These are phyloP conservation scores for Xylariaceae sp. DNA, from an alignment of 2,329 filamentous ascomycete genomes.

Conservation along the genomic window DNA sequence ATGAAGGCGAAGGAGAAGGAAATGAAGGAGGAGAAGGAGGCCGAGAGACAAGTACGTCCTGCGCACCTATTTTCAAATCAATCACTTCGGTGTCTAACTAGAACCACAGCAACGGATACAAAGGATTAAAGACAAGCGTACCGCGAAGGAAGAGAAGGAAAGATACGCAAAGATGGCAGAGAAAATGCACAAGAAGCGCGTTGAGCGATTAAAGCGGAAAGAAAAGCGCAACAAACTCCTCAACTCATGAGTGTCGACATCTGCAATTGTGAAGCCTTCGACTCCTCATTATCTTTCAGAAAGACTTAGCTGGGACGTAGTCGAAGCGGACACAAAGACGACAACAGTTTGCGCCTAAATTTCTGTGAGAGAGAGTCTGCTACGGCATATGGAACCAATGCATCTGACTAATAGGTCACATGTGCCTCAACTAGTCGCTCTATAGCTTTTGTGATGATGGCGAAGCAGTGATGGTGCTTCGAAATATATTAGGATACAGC, in stretches of 20 bases:
- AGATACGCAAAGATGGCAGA: constrained; percentile 92
- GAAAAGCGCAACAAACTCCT: constrained; percentile 94
- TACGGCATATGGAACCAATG: neutral
- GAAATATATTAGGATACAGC: too few relatives aligned
- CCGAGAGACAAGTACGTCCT: constrained; percentile 73
- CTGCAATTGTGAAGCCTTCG: neutral
- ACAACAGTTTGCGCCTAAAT: neutral
- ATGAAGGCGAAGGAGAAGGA: constrained; percentile 93
- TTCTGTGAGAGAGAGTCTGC: too few relatives aligned
- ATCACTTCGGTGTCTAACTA: constrained; percentile 16
- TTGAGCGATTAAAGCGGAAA: constrained; percentile 90
- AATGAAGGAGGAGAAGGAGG: constrained; percentile 94
- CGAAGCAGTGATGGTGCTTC: neutral
- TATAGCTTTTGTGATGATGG: neutral
- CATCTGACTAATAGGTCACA: neutral
- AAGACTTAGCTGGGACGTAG: neutral
- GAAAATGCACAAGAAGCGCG: constrained; percentile 96
- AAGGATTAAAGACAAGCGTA: constrained; percentile 82
- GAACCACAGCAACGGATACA: constrained; percentile 71
- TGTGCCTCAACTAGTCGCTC: neutral
- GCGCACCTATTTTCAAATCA: neutral
- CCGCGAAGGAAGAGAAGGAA: constrained; percentile 90
- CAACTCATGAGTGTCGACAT: constrained; percentile 60
- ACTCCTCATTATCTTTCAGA: neutral
- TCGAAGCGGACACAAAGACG: neutral